Evolutionary conservation across 2,329 filamentous ascomycete genomes (phyloP), one percentile per base, ranked within the genome.

Genomic region (Penicillium sp.): DNA sequence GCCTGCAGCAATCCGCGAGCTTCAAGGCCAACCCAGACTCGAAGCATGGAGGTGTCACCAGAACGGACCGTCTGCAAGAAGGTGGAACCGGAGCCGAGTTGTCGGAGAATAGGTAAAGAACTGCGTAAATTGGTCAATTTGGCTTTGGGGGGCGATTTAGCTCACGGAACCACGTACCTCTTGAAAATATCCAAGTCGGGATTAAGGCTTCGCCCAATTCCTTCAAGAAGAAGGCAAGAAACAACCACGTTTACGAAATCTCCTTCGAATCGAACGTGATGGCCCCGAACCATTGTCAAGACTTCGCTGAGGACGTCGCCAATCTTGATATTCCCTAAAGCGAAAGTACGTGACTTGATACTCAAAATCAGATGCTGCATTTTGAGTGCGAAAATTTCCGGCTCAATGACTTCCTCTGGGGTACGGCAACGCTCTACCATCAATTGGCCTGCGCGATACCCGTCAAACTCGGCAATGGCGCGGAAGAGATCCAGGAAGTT

Each of bases 241-340:
- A 99, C 87, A 28, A 99, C 93, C 4, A 99, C 94, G 67, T 99
- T 99, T 68, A 99, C 91, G 68, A 97, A 99, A 70, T 99, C 94
- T 8, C 94, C 94, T 72, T 99, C 94, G 46, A 99, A 82, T 8
- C 94, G 83, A 4, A 99, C 94, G 68, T 99, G 94, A 70, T 99
- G 94, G 9, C 80, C 78, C 50, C 94, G 85, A 28, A 99, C 94
- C 91, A 99, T 96, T 53, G 81, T 81, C 42, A 99, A 78, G 0
- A 97, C 94, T 63, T 95, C 84, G 65, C 94, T 91, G 28, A 99
- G 74, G 18, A 99, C 91, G 63, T 99, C 94, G 10, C 94, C 94
- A 57, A 99, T 96, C 75, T 92, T 95, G 74, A 99, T 88, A 66
- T 90, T 96, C 4, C 93, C 93, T 0, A 99, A 80, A 0, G 94